phyloP scores from a whole-genome alignment of 805 yeast species.

The Nakazawaea ambrosiae region DNA sequence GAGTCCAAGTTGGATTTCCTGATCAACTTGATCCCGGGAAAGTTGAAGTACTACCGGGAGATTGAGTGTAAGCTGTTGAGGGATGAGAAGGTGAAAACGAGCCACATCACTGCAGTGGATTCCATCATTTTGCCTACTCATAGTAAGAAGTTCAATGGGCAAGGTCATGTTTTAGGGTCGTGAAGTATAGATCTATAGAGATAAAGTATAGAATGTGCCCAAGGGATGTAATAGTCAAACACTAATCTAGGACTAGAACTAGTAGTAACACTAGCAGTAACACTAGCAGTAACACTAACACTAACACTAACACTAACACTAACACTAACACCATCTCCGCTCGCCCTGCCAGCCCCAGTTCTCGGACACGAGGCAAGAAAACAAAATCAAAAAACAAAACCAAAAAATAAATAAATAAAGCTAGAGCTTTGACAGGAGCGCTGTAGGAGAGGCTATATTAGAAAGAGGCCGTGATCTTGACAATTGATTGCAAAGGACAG shows the following conservation, averaged over 20 bases:
- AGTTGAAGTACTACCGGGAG: conserved; percentile 55
- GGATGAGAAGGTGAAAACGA: conserved; percentile 14
- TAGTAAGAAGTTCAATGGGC: conserved; percentile 14
- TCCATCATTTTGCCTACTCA: conserved; percentile 16
- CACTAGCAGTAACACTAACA: neutral
- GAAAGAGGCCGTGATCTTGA: too few species aligned
- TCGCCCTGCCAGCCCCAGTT: too few species aligned
- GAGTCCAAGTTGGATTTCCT: conserved; percentile 45
- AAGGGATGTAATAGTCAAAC: neutral
- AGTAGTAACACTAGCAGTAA: neutral
- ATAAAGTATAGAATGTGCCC: neutral
- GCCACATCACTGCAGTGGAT: conserved; percentile 15
- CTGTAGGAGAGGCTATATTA: too few species aligned
- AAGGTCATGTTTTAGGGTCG: conserved; percentile 22
- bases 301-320: neutral
- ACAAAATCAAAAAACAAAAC: too few species aligned
- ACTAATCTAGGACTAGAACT: neutral
- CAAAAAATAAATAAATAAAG: too few species aligned
- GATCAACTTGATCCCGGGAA: conserved; percentile 47
- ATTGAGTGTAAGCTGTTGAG: conserved; percentile 45
- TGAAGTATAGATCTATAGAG: neutral
- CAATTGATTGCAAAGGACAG: too few species aligned
- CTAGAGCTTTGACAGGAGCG: too few species aligned
- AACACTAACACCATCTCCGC: too few species aligned
- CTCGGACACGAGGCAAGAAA: too few species aligned